phyloP scores from a whole-genome alignment of 768 basidiomycete genomes.

The Boletus rufocinnamomeus region DNA sequence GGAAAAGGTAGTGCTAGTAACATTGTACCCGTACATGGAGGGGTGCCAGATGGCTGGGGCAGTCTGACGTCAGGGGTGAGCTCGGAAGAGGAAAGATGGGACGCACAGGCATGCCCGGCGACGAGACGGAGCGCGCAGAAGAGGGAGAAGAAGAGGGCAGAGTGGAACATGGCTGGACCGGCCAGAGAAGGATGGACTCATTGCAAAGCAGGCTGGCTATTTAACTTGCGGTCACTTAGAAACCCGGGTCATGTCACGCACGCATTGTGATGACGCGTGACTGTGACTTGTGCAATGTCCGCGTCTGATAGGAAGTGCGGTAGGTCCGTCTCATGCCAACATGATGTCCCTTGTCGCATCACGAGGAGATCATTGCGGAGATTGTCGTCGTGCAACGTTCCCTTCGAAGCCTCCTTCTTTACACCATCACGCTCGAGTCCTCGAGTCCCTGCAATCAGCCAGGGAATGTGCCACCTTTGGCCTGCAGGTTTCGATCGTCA shows the following conservation, averaged over 20 bases:
- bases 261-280: conserved; percentile 15
- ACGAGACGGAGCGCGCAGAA: conserved; percentile 11
- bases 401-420: background rate
- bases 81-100: too few species aligned
- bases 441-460: conserved; percentile 6
- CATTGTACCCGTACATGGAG: conserved; percentile 70
- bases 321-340: background rate
- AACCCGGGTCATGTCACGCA: too few species aligned
- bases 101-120: conserved; percentile 22
- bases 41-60: conserved; percentile 52
- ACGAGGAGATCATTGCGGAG: conserved; percentile 16
- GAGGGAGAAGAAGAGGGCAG: background rate
- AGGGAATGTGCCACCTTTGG: conserved; percentile 1
- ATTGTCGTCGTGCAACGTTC: conserved; percentile 22
- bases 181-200: too few species aligned
- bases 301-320: background rate
- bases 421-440: background rate
- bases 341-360: background rate
- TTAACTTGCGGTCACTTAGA: too few species aligned
- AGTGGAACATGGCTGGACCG: conserved; percentile 19
- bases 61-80: background rate
- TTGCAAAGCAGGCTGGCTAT: too few species aligned
- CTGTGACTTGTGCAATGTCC: conserved; percentile 8
- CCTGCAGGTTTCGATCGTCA: conserved; percentile 4
- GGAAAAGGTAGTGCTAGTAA: conserved; percentile 50